These are phyloP conservation scores for Penicillium sp. DNA, from an alignment of 2,329 filamentous ascomycete genomes.

Conservation along the genomic window DNA sequence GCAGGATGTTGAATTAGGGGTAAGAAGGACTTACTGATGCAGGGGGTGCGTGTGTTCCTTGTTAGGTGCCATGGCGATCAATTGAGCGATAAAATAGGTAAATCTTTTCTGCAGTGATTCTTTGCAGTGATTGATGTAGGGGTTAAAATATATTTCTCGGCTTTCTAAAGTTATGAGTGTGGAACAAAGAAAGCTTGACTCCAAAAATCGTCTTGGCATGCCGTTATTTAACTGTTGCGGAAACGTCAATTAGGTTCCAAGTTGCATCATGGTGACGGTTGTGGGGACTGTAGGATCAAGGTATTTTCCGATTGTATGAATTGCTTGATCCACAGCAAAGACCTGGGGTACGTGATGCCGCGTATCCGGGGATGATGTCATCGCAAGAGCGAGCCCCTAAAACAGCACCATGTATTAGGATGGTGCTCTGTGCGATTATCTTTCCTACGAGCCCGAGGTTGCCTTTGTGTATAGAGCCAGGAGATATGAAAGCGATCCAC, in stretches of 20 bases:
- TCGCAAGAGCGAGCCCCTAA: neutral
- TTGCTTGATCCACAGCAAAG: neutral
- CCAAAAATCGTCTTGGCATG: conserved; percentile 4
- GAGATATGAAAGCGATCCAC: too few relatives aligned
- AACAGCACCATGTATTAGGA: too few relatives aligned
- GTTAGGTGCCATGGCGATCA: conserved; percentile 1
- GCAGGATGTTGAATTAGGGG: neutral
- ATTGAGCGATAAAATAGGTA: neutral
- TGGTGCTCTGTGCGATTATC: too few relatives aligned
- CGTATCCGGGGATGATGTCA: neutral
- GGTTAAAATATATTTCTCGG: neutral
- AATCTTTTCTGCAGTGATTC: neutral
- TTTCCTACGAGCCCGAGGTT: too few relatives aligned
- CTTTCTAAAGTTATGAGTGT: neutral
- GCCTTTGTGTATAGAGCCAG: too few relatives aligned
- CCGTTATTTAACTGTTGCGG: conserved; percentile 1
- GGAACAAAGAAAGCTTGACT: conserved; percentile 8
- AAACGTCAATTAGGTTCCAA: too few relatives aligned
- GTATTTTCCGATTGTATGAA: neutral
- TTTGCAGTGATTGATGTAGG: neutral
- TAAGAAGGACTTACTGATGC: conserved; percentile 12
- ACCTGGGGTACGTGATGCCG: neutral
- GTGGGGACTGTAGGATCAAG: neutral
- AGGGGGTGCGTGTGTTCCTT: conserved; percentile 11
- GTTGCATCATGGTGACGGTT: conserved; percentile 13